Percentiles rank a stretch among this genome's conserved stretches.
phyloP scores from a whole-genome alignment of 2,329 filamentous ascomycete species.

The Penicillium sp. region DNA sequence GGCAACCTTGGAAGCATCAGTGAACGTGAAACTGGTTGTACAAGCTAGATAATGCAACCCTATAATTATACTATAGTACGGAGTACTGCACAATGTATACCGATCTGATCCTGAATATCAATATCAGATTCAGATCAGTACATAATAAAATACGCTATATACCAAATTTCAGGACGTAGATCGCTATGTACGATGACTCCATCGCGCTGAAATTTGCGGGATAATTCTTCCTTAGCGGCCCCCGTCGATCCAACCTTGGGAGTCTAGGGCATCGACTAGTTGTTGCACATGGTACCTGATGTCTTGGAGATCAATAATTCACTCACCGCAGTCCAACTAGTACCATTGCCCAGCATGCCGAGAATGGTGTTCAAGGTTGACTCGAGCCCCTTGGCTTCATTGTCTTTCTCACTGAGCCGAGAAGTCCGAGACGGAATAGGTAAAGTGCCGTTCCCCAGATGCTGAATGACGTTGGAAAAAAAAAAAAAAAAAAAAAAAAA shows the following conservation, averaged over 20 bases:
- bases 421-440: conserved; percentile 9
- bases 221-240: conserved; percentile 16
- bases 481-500: background rate
- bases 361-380: background rate
- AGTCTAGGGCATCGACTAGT: conserved; percentile 17
- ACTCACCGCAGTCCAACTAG: conserved; percentile 3
- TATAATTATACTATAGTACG: conserved; percentile 1
- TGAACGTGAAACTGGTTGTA: background rate
- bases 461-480: conserved; percentile 8
- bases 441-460: conserved; percentile 16
- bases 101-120: background rate
- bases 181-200: conserved; percentile 22
- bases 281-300: conserved; percentile 16
- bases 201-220: conserved; percentile 17
- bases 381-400: background rate
- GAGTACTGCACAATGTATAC: background rate
- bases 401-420: background rate
- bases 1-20: background rate
- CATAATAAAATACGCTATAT: background rate
- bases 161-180: conserved; percentile 11
- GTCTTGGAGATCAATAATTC: conserved; percentile 14
- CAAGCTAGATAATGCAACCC: background rate
- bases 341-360: conserved; percentile 12
- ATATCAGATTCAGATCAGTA: background rate
- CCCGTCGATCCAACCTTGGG: conserved; percentile 12